Percentiles rank a stretch among this genome's conserved stretches.
Conservation (phyloP, 2,329 filamentous ascomycete species). For the Aurifilum marmelostoma region DNA sequence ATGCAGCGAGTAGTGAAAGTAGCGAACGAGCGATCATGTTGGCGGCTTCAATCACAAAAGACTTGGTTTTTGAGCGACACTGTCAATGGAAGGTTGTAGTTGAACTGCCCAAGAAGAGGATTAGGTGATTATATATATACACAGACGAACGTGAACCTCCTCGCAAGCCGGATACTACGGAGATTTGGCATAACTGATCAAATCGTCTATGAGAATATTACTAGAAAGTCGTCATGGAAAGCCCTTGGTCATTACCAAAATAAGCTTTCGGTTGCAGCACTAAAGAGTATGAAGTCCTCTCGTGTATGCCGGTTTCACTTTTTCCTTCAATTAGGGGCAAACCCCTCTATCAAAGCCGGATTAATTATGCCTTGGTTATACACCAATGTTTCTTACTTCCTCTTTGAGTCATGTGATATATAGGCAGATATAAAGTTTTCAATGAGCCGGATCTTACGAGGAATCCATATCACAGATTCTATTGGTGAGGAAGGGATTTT, state of each 20-base stretch:
- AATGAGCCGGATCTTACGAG: background rate
- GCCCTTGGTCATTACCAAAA: no score
- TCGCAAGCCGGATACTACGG: background rate
- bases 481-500: background rate
- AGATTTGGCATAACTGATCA: background rate
- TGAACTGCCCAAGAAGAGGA: background rate
- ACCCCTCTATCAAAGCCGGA: background rate
- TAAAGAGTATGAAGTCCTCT: background rate
- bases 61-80: background rate
- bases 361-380: background rate
- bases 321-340: background rate
- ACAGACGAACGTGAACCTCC: background rate
- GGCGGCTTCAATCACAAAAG: background rate
- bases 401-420: background rate
- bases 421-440: background rate
- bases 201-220: background rate
- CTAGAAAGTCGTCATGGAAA: no score
- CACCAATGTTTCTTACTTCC: background rate
- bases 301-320: background rate
- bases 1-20: background rate
- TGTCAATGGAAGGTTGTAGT: background rate
- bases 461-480: background rate
- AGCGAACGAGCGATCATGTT: background rate
- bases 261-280: conserved; percentile 1
- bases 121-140: background rate